A percentile compares a stretch with the other conserved stretches of the same genome.
phyloP scores from a whole-genome alignment of 1,284 basidiomycete genomes.

The Chalciporus sp. region DNA sequence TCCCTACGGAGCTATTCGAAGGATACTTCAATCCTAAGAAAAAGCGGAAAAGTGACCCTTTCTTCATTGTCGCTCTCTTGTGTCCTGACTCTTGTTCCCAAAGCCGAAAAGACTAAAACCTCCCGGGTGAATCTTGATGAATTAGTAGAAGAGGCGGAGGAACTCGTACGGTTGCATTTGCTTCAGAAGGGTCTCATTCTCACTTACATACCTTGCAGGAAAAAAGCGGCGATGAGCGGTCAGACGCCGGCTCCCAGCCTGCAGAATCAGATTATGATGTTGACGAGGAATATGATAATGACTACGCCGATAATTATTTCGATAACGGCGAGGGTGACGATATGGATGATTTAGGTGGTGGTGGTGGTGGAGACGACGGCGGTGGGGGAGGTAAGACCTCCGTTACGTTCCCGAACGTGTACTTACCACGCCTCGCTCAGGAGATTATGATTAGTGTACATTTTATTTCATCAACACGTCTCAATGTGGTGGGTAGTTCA shows the following conservation, averaged over 20 bases:
- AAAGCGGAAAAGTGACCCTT: conserved; percentile 51
- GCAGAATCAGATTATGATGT: conserved; percentile 77
- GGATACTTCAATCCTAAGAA: conserved; percentile 75
- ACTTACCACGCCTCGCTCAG: not conserved
- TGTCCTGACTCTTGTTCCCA: not conserved
- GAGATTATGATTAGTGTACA: conserved; percentile 30
- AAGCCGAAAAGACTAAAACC: conserved; percentile 42
- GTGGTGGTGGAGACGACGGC: conserved; percentile 60
- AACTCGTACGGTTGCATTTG: conserved; percentile 45
- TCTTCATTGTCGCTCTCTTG: not conserved
- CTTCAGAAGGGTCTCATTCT: conserved; percentile 1
- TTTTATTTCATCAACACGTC: not conserved
- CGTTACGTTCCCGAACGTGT: not conserved
- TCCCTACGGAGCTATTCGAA: conserved; percentile 75
- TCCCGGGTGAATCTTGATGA: conserved; percentile 64
- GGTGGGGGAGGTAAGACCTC: conserved; percentile 45
- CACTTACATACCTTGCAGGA: conserved; percentile 42
- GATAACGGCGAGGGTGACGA: conserved; percentile 83
- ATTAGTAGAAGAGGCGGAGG: conserved; percentile 63
- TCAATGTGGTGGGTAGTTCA: not conserved
- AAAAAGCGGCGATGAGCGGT: conserved; percentile 65
- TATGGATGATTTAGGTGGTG: conserved; percentile 71
- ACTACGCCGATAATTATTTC: conserved; percentile 85
- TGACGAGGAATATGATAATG: conserved; percentile 83
- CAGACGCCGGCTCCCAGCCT: conserved; percentile 62